Base-by-base conservation (phyloP, 176 grass and related monocot species). In the Otatea glauca region DNA sequence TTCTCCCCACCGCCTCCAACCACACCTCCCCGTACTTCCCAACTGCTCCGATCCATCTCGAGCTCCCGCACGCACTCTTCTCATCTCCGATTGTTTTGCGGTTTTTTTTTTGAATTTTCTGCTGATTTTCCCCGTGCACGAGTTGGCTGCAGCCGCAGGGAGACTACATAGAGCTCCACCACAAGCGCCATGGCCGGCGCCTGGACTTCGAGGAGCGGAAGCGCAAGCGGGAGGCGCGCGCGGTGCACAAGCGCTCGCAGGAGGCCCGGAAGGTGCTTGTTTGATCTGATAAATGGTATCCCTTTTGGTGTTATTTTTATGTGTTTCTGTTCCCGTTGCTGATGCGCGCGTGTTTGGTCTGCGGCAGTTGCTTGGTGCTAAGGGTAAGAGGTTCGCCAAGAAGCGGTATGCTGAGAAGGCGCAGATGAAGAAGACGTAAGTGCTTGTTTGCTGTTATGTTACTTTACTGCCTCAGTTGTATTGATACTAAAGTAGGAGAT, bases 371-470 rank as follows among this genome's bases (percentile, higher is more conserved):
- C 65, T 98, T 16, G 95, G 95, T 47, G 91, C 94, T 60, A 95
- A 98, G 80, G 95, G 91, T 11, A 98, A 98, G 76, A 85, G 89
- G 87, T 93, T 98, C 32, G 91, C 95, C 25, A 93, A 93, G 89
- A 94, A 98, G 69, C 87, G 91, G 32, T 98, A 98, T 76, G 79
- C 89, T 2, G 92, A 98, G 87, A 95, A 98, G 92, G 95, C 91
- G 7, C 81, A 91, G 79, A 76, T 98, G 95, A 98, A 97, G 86
- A 97, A 88, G 81, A 97, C 91, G 95, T 98, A 98, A 92, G 90
- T 66, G 34, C 10, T 58, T 74, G 29, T 54, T 6, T 45, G 58
- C 56, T 81, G 39, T 62, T 3, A 66, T 67, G 43, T 4, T n/a
- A 13, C 20, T 61, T 75, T 70, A 17, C 27, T 83, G 9, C 4